Base-by-base conservation (phyloP, 805 yeast species). In the Suhomyces sp. region DNA sequence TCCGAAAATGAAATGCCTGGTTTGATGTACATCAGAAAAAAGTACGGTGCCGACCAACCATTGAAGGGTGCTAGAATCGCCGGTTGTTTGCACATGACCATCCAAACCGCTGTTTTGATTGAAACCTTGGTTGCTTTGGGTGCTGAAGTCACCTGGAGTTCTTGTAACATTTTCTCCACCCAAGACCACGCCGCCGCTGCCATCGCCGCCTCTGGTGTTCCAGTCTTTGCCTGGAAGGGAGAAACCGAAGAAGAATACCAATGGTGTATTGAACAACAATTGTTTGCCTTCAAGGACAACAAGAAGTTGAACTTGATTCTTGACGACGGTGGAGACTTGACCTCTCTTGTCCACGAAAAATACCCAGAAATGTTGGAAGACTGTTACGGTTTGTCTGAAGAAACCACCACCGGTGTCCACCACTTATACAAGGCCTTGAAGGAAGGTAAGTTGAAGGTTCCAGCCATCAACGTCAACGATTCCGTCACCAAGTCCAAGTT, bases 141-240 rank as follows among this genome's bases (percentile, higher is more conserved):
- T 82, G 99, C 99, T 60, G 99, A 93, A 83, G 98, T 93, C 59
- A 94, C 99, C 70, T 93, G 99, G 99, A 85, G 97, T 60, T 90
- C 97, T 48, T 93, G 99, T 85, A 93, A 93, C 96, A 93, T 93
- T 69, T 93, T 90, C 87, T 92, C 98, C 66, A 93, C 99, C 63
- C 99, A 93, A 83, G 99, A 93, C 80, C 98, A 93, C 76, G 98
- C 98, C 66, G 98, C 99, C 68, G 97, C 99, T 70, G 98, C 98
- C 68, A 94, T 93, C 76, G 99, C 99, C 67, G 99, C 98, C 65
- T 77, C 97, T 64, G 99, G 99, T 81, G 96, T 93, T 56, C 98
- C 99, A 72, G 99, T 93, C 63, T 93, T 90, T 67, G 99, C 99
- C 69, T 93, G 99, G 99, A 93, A 93, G 85, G 98, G 99, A 76